Evolutionary conservation across 352 stramenopile genomes (phyloP).

Genomic region (Phytophthora sansomeana): DNA sequence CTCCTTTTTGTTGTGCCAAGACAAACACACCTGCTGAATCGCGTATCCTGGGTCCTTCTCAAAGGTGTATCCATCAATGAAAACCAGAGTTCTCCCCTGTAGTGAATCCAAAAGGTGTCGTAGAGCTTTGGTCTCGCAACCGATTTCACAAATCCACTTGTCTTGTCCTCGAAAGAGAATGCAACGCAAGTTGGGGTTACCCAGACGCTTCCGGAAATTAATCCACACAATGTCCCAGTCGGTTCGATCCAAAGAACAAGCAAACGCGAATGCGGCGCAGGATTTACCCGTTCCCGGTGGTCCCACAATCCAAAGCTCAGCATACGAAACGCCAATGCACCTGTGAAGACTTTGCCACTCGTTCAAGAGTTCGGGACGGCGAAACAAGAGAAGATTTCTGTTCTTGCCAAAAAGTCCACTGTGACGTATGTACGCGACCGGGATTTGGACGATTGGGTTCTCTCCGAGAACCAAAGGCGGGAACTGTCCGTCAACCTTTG

Average conservation of each 20-base stretch:
- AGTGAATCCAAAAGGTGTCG: neutral
- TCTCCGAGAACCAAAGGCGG: neutral
- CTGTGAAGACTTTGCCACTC: neutral
- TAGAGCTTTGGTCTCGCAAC: neutral
- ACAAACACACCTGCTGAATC: neutral
- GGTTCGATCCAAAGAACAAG: slow-evolving; percentile 16
- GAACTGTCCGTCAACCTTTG: neutral
- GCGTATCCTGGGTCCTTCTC: neutral
- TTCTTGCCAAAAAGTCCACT: no score
- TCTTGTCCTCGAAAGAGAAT: slow-evolving; percentile 13
- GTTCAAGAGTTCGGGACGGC: no score
- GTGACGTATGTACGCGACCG: no score
- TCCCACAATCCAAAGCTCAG: slow-evolving; percentile 15
- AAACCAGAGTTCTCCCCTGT: slow-evolving; percentile 4
- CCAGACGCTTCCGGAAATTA: neutral
- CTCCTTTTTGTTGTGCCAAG: neutral
- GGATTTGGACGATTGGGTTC: neutral
- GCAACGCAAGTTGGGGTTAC: neutral
- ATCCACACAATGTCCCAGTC: slow-evolving; percentile 23
- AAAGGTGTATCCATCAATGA: slow-evolving; percentile 4
- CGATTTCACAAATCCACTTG: slow-evolving; percentile 4
- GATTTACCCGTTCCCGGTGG: slow-evolving; percentile 19
- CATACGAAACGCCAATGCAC: neutral
- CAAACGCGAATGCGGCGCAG: slow-evolving; percentile 20
- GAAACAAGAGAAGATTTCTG: no score